Evolutionary conservation across 1,139 yeast genomes (phyloP).

Genomic region (Diutina sp.): DNA sequence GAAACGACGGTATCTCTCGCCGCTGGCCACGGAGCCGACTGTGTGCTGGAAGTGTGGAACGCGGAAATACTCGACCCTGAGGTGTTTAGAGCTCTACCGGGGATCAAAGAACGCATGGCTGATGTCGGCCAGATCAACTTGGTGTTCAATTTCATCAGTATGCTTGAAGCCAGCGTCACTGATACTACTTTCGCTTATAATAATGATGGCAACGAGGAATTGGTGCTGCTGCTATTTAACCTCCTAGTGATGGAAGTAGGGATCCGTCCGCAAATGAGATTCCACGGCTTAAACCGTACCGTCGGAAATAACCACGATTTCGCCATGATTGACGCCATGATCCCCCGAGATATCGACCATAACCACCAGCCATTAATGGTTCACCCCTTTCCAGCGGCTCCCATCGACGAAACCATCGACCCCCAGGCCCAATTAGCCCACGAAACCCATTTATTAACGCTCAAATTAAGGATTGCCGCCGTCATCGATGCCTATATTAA

Average conservation of each 20-base stretch:
- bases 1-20: constrained; percentile 24
- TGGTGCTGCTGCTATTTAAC: constrained; percentile 25
- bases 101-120: constrained; percentile 25
- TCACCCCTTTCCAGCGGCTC: constrained; percentile 20
- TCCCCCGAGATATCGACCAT: constrained; percentile 15
- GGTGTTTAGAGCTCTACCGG: constrained; percentile 20
- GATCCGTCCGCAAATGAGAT: constrained; percentile 24
- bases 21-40: constrained; percentile 12
- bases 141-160: constrained; percentile 21
- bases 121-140: constrained; percentile 26
- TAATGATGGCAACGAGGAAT: constrained; percentile 8
- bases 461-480: constrained; percentile 27
- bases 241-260: constrained; percentile 28
- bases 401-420: constrained; percentile 4
- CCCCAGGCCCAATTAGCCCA: constrained; percentile 15
- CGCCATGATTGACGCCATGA: constrained; percentile 16
- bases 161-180: constrained; percentile 24
- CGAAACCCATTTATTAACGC: constrained; percentile 26
- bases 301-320: constrained; percentile 39
- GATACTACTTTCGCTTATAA: constrained; percentile 17
- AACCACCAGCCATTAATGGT: constrained; percentile 15
- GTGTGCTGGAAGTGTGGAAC: constrained; percentile 14
- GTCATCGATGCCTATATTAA: constrained; percentile 32
- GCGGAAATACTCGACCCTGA: constrained; percentile 11
- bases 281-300: constrained; percentile 40